Base-by-base conservation (phyloP, 495 filamentous ascomycete species). In the Aspergillus sclerotioniger region DNA sequence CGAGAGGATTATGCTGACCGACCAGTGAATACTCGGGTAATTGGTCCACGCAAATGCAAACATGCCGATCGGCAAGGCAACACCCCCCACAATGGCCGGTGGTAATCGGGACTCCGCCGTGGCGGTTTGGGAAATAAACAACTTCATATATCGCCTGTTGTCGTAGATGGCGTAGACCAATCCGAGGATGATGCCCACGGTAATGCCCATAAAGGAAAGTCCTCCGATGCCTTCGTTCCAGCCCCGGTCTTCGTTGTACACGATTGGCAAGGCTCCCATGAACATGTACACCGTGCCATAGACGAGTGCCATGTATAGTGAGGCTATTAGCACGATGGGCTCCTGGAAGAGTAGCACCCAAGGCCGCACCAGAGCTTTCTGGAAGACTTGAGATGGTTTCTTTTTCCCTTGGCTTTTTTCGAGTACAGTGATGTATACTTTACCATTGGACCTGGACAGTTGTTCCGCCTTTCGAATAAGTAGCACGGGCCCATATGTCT, bases 271-370 rank as follows among this genome's bases (percentile, higher is more conserved):
- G 25, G 85, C 86, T 2, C 83, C 84, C 69, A 88, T 85, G 45
- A 90, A 76, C 10, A 90, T 74, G 67, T 90, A 90, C 0, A 88
- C 68, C 13, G 85, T 80, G 0, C 85, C 82, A 62, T 87, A 88
- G 17, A 80, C 71, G 53, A 87, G 75, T 25, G 83, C 78, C 61
- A 87, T 77, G 67, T 89, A 89, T 4, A 86, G 48, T 7, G 77
- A 80, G 17, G 83, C 74, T 6, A 82, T 58, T 33, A 80, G 67
- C 20, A 79, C 76, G 56, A 87, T 82, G 8, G 82, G 78, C 3
- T 60, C 19, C 74, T 80, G 16, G 70, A 63, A 53, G 3, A 62
- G 55, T 8, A 62, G 39, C 7, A 53, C 21, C 16, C 50, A 58
- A 8, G 59, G 59, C 4, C 59, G 62, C 20, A 50, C 51, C 1